A percentile compares a stretch with the other conserved stretches of the same genome.
These are phyloP conservation scores for Chaetomiaceae sp. DNA, from an alignment of 2,329 filamentous ascomycete genomes.

Conservation along the genomic window DNA sequence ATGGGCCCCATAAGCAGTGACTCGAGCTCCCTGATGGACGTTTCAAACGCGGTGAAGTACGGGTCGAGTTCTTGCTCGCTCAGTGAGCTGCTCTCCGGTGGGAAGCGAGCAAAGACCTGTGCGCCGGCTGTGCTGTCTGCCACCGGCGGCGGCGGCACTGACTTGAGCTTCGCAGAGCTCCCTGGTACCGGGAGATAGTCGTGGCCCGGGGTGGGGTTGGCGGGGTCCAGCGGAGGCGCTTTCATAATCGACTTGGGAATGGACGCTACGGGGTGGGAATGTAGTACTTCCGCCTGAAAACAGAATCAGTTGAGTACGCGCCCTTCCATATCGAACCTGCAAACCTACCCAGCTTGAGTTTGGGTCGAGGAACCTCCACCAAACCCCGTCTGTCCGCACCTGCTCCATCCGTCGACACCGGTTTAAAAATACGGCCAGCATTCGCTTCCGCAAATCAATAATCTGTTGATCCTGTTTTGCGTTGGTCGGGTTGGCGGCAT, in stretches of 20 bases:
- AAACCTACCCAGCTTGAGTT: conserved; percentile 92
- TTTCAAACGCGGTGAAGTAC: conserved; percentile 91
- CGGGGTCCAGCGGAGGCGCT: conserved; percentile 88
- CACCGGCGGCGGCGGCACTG: conserved; percentile 33
- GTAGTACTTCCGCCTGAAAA: conserved; percentile 79
- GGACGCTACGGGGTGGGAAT: conserved; percentile 82
- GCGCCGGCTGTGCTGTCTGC: conserved; percentile 31
- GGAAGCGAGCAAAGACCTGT: conserved; percentile 73
- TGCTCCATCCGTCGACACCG: conserved; percentile 89
- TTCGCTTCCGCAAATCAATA: conserved; percentile 92
- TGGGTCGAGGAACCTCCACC: conserved; percentile 95
- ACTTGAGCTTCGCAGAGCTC: conserved; percentile 76
- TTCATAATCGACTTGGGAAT: conserved; percentile 92
- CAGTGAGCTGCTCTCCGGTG: conserved; percentile 63
- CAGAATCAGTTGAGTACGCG: conserved; percentile 25
- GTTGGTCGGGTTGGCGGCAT: conserved; percentile 94
- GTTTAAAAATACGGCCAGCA: conserved; percentile 93
- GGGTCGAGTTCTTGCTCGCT: conserved; percentile 89
- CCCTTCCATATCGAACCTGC: background rate
- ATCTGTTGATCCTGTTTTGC: conserved; percentile 97
- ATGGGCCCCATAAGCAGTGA: conserved; percentile 83
- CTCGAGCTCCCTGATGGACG: conserved; percentile 87
- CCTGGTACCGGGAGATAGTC: conserved; percentile 81
- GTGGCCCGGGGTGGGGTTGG: conserved; percentile 86
- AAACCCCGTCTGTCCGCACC: conserved; percentile 86